Conservation (phyloP, 352 stramenopile genomes). For the Pythium myriotylum region DNA sequence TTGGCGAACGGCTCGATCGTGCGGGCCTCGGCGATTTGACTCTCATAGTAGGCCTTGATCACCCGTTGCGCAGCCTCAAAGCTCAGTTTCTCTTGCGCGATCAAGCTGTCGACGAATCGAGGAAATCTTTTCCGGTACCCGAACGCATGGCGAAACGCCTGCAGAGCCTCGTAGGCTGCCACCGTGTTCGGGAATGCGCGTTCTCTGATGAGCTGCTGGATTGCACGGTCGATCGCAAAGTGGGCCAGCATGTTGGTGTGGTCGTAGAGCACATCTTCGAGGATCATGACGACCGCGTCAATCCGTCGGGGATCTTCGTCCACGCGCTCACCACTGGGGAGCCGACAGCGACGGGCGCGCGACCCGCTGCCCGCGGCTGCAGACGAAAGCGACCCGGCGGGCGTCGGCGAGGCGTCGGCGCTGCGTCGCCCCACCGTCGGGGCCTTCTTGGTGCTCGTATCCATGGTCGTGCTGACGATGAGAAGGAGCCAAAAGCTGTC, state of each 20-base stretch:
- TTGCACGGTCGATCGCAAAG: slow-evolving; percentile 75
- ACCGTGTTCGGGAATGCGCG: slow-evolving; percentile 68
- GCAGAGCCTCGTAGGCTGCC: slow-evolving; percentile 67
- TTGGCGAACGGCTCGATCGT: slow-evolving; percentile 67
- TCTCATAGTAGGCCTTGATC: slow-evolving; percentile 78
- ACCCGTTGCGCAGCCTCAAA: slow-evolving; percentile 54
- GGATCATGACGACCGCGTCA: slow-evolving; percentile 80
- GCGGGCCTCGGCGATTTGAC: slow-evolving; percentile 67
- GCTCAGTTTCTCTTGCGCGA: slow-evolving; percentile 50
- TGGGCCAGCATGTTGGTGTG: slow-evolving; percentile 81
- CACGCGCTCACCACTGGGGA: slow-evolving; percentile 40
- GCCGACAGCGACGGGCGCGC: slow-evolving; percentile 27
- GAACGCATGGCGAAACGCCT: slow-evolving; percentile 81
- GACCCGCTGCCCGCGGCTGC: neutral
- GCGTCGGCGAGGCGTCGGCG: neutral
- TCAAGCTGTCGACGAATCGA: slow-evolving; percentile 78
- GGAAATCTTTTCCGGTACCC: slow-evolving; percentile 85
- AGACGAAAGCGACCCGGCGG: neutral
- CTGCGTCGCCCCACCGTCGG: no score
- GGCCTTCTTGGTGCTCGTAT: no score
- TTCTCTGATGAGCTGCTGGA: slow-evolving; percentile 73
- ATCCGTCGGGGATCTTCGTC: slow-evolving; percentile 57
- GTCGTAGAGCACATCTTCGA: slow-evolving; percentile 88
- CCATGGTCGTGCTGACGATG: neutral
- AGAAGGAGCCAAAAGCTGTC: slow-evolving; percentile 1